Conservation (phyloP, 2,329 filamentous ascomycete genomes). For the Paecilomyces niveus region DNA sequence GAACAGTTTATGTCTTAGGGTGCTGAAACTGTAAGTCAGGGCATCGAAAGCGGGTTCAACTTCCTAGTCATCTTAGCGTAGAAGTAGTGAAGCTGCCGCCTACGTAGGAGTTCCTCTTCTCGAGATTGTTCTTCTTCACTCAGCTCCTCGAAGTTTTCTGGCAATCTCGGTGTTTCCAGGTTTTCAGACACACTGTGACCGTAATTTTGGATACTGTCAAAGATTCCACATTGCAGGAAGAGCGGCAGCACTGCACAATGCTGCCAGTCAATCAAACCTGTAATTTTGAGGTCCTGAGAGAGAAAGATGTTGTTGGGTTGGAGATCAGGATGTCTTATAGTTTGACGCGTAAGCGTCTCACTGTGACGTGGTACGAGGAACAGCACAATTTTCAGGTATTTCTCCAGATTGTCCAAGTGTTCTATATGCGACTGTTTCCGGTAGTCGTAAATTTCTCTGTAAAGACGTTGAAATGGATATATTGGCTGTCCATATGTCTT, state of each 20-base stretch:
- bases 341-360: conserved; percentile 6
- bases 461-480: conserved; percentile 13
- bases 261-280: conserved; percentile 20
- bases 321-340: conserved; percentile 13
- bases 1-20: conserved; percentile 16
- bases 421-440: conserved; percentile 5
- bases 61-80: conserved; percentile 17
- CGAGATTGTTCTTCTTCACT: conserved; percentile 9
- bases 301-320: conserved; percentile 16
- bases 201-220: conserved; percentile 16
- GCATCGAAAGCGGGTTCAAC: conserved; percentile 13
- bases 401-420: conserved; percentile 9
- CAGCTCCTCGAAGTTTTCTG: conserved; percentile 12
- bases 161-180: conserved; percentile 10
- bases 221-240: conserved; percentile 13
- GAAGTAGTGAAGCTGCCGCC: conserved; percentile 12
- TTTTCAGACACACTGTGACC: conserved; percentile 9
- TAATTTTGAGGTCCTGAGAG: conserved; percentile 11
- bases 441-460: conserved; percentile 15
- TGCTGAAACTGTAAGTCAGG: conserved; percentile 18
- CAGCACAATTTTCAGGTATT: conserved; percentile 1
- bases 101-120: conserved; percentile 14
- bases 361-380: neutral
- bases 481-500: conserved; percentile 14
- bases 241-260: conserved; percentile 13